Evolutionary conservation across 129 eudicot species (phyloP).

Genomic region (Lactuca saligna): DNA sequence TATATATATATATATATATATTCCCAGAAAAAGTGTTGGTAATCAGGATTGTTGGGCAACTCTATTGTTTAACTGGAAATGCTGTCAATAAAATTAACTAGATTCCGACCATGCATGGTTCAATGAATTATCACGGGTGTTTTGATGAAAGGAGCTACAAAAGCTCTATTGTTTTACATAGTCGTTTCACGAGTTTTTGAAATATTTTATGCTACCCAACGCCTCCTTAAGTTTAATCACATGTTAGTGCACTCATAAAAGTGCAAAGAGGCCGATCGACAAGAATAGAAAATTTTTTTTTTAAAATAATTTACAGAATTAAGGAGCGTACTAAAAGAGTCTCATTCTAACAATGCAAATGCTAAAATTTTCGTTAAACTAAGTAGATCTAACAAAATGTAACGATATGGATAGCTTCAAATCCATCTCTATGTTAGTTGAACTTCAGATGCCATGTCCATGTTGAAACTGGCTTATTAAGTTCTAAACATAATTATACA

Average conservation of each 20-base stretch:
- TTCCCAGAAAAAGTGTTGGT: not conserved
- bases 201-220: not conserved
- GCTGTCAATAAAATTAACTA: not conserved
- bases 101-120: not conserved
- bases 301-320: not conserved
- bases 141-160: not conserved
- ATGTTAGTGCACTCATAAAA: not conserved
- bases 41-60: not conserved
- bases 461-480: not conserved
- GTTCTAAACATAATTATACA: not conserved
- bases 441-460: not conserved
- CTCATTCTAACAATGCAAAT: too few relatives aligned
- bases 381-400: not conserved
- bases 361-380: not conserved
- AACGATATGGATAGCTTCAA: not conserved
- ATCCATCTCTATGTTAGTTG: too few relatives aligned
- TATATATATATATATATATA: too few relatives aligned
- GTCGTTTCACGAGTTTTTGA: slow-evolving; percentile 2
- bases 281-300: too few relatives aligned
- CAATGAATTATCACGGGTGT: not conserved
- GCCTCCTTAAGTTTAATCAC: not conserved
- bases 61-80: not conserved
- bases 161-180: not conserved
- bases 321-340: too few relatives aligned
- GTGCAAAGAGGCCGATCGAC: not conserved